These are phyloP conservation scores for Chaetomium sp. DNA, from an alignment of 2,329 filamentous ascomycete species.

Conservation along the genomic window DNA sequence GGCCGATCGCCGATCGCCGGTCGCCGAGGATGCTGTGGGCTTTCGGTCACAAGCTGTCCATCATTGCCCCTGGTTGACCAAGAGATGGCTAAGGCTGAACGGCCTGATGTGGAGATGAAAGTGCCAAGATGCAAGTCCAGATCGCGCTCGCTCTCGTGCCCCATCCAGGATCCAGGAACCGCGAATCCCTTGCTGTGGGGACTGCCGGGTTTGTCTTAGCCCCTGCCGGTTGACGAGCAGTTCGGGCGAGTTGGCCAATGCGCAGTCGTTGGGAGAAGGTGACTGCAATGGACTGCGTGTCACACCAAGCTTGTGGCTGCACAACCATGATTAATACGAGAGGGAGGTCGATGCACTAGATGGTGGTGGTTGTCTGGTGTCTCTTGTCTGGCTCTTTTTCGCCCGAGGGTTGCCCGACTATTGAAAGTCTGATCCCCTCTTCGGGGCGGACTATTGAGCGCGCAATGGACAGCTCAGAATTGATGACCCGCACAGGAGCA, in stretches of 20 bases:
- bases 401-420: not conserved
- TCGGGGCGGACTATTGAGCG: slow-evolving; percentile 5
- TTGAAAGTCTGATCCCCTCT: slow-evolving; percentile 6
- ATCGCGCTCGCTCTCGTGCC: slow-evolving; percentile 23
- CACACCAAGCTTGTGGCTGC: slow-evolving; percentile 18
- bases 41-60: not conserved
- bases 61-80: not conserved
- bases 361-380: not conserved
- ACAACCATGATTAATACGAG: slow-evolving; percentile 19
- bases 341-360: not conserved
- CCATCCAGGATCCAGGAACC: slow-evolving; percentile 18
- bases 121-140: slow-evolving; percentile 22
- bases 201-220: slow-evolving; percentile 1
- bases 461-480: not conserved
- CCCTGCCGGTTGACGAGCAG: not conserved
- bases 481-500: not conserved
- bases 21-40: not conserved
- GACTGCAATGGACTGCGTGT: slow-evolving; percentile 16
- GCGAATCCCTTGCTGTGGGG: slow-evolving; percentile 13
- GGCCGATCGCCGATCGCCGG: too few species aligned
- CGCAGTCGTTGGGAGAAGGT: not conserved
- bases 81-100: slow-evolving; percentile 4
- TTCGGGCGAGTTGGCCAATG: slow-evolving; percentile 15
- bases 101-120: slow-evolving; percentile 11
- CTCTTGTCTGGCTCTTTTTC: not conserved